Evolutionary conservation across 345 rosid species (phyloP).

Genomic region (Dipteronia dyeriana): DNA sequence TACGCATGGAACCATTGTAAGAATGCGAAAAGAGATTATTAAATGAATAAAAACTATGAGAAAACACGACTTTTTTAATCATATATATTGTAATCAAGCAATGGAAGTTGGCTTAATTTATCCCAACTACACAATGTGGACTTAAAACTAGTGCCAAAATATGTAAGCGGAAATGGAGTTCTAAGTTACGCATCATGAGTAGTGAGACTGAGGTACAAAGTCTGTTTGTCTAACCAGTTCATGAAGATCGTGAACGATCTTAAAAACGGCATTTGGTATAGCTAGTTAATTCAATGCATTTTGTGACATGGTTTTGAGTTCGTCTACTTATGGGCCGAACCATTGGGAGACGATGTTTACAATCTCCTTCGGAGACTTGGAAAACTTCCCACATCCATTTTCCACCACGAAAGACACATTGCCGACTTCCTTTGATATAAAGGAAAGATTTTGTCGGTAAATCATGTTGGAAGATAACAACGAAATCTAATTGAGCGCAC

Average conservation of each 20-base stretch:
- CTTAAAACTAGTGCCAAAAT: slow-evolving; percentile 21
- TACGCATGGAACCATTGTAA: no score
- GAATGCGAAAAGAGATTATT: background rate
- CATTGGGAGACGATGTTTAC: slow-evolving; percentile 76
- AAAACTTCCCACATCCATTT: slow-evolving; percentile 88
- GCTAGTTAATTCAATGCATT: slow-evolving; percentile 71
- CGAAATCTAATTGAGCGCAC: no score
- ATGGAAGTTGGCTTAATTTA: slow-evolving; percentile 4
- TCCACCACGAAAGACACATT: slow-evolving; percentile 93
- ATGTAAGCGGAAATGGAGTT: background rate
- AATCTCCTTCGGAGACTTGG: slow-evolving; percentile 84
- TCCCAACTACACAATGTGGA: slow-evolving; percentile 10
- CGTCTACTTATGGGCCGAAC: slow-evolving; percentile 84
- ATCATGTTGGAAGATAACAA: background rate
- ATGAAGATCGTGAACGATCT: slow-evolving; percentile 92
- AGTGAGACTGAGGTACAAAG: slow-evolving; percentile 64
- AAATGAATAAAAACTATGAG: background rate
- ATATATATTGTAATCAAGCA: background rate
- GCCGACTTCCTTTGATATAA: slow-evolving; percentile 75
- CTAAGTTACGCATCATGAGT: slow-evolving; percentile 46
- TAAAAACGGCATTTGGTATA: slow-evolving; percentile 91
- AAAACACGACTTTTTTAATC: background rate
- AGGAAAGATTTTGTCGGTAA: background rate
- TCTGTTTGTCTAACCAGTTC: slow-evolving; percentile 89
- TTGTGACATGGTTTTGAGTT: slow-evolving; percentile 77